Evolutionary conservation across 495 filamentous ascomycete species (phyloP).

Genomic region (Achaetomiella virescens): DNA sequence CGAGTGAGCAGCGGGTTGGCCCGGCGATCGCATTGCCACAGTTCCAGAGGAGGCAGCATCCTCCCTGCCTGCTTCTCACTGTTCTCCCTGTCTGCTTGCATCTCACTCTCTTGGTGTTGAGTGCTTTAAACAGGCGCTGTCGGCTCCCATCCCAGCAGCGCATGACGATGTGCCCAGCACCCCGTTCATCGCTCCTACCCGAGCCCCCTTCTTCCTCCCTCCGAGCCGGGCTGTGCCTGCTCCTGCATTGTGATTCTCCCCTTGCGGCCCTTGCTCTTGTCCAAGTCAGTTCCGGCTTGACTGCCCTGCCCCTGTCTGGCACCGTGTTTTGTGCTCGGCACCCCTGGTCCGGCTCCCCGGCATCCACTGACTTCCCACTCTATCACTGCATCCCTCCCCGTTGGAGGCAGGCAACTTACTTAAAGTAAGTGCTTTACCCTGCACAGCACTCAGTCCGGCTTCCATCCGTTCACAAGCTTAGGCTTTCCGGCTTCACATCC

Average conservation of each 20-base stretch:
- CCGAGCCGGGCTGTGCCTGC: slow-evolving; percentile 18
- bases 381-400: not conserved
- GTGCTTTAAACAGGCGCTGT: not conserved
- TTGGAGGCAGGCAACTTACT: not conserved
- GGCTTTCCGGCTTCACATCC: not conserved
- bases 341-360: not conserved
- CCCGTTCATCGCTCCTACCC: slow-evolving; percentile 5
- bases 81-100: too few species aligned
- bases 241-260: not conserved
- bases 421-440: slow-evolving; percentile 10
- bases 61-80: not conserved
- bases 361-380: slow-evolving; percentile 7
- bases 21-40: slow-evolving; percentile 8
- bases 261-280: not conserved
- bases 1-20: slow-evolving; percentile 8
- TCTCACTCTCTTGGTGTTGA: slow-evolving; percentile 1
- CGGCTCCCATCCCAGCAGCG: not conserved
- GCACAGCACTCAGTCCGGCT: not conserved
- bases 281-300: slow-evolving; percentile 6
- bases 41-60: not conserved
- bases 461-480: slow-evolving; percentile 1
- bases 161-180: slow-evolving; percentile 5
- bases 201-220: not conserved
- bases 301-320: slow-evolving; percentile 7
- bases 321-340: too few species aligned